A percentile compares a stretch with the other conserved stretches of the same genome.
Evolutionary conservation across 306 rosid genomes (phyloP).

Genomic region (Rubus idaeus): DNA sequence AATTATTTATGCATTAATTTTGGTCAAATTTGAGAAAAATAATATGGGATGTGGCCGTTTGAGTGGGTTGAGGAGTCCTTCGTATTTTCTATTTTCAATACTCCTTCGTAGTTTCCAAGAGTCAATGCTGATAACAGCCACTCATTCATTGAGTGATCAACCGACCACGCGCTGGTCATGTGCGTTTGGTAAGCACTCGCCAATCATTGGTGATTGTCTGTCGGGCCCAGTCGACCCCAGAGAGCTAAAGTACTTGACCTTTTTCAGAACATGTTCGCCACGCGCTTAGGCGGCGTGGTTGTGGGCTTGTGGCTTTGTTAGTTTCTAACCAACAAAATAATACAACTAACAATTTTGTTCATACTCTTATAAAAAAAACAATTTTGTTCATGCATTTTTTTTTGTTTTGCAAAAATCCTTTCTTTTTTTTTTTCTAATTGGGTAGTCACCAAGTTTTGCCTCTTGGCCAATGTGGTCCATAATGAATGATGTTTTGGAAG

Average conservation of each 20-base stretch:
- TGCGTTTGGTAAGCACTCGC: neutral
- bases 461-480: too few relatives aligned
- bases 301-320: neutral
- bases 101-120: conserved; percentile 14
- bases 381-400: too few relatives aligned
- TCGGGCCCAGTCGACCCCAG: neutral
- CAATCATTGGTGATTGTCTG: neutral
- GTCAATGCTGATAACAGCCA: neutral
- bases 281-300: neutral
- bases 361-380: too few relatives aligned
- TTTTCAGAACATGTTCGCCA: neutral
- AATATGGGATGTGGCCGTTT: neutral
- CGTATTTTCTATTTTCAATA: neutral
- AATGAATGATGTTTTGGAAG: too few relatives aligned
- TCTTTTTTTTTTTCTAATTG: too few relatives aligned
- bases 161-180: neutral
- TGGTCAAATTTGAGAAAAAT: neutral
- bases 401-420: too few relatives aligned
- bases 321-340: neutral
- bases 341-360: neutral
- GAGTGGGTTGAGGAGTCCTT: conserved; percentile 2
- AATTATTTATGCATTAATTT: neutral
- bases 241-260: neutral
- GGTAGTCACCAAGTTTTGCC: too few relatives aligned
- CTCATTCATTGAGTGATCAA: neutral